Base-by-base conservation (phyloP, 2,329 filamentous ascomycete genomes). In the Fusarium sp. region DNA sequence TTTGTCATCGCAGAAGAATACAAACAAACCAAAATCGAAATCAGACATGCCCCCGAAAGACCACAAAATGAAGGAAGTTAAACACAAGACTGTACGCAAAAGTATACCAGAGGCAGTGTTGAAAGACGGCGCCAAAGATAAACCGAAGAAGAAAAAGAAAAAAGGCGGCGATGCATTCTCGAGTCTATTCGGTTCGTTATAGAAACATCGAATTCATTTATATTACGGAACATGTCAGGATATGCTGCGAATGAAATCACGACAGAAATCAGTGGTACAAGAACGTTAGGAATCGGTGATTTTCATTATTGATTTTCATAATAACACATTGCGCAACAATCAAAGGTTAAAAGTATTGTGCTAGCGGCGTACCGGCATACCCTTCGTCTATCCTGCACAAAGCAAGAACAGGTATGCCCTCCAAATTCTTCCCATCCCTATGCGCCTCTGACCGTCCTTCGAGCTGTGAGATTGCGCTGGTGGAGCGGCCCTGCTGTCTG, bases 111-210 rank as follows among this genome's bases (percentile, higher is more conserved):
- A 78, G 64, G 67, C 74, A 71, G 45, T 76, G 75, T 60, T 77
- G 80, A 67, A 81, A 78, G 70, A 84, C 9, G 29, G 49, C 34
- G n/a, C 32, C 11, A 64, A 83, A 73, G 76, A 76, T 61, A 81
- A 83, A 60, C 83, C 80, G 65, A 87, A 84, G 76, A 89, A 87
- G 78, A 89, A 86, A 74, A 85, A 84, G 74, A 86, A 84, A 59
- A 87, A 83, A 69, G 86, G 83, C 40, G 82, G 83, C 8, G 88
- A 94, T 76, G 91, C 88, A 44, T 92, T 95, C 58, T 92, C 94
- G 67, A 89, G 90, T 75, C 79, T 95, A 25, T 96, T 96, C 75
- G 85, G 84, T 55, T 86, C 86, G 12, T 78, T 93, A 12, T 76
- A 29, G 34, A 18, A n/a, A 57, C 12, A 25, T 11, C 13, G 9